Evolutionary conservation across 805 yeast species (phyloP).

Genomic region (Metschnikowia lochheadii): DNA sequence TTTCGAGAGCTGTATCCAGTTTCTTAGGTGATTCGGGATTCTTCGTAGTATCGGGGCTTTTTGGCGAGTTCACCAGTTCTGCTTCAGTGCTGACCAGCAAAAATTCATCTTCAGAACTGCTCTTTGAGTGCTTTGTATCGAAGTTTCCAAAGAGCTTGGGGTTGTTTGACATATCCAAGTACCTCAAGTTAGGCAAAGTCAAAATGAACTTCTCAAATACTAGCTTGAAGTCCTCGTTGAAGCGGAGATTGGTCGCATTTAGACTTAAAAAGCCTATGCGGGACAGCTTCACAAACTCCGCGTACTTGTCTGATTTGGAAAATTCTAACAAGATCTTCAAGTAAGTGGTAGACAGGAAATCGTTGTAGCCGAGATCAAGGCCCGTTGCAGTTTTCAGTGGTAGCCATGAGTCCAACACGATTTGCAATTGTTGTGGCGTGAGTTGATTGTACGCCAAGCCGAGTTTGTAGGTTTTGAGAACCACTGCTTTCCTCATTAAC

Average conservation of each 20-base stretch:
- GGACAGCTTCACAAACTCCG: constrained; percentile 19
- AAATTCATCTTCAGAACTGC: background rate
- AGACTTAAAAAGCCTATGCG: constrained; percentile 50
- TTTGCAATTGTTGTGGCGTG: constrained; percentile 51
- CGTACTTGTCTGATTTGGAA: constrained; percentile 18
- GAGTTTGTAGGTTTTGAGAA: constrained; percentile 52
- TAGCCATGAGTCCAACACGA: constrained; percentile 57
- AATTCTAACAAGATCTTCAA: constrained; percentile 37
- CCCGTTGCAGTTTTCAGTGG: constrained; percentile 51
- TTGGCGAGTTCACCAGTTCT: background rate
- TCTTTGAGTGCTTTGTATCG: background rate
- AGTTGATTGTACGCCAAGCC: constrained; percentile 79
- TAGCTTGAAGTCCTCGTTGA: constrained; percentile 45
- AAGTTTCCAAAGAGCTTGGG: constrained; percentile 58
- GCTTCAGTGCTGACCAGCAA: background rate
- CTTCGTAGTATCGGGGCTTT: background rate
- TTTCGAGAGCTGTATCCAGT: too few species aligned
- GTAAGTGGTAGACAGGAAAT: constrained; percentile 40
- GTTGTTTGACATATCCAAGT: constrained; percentile 72
- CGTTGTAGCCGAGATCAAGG: constrained; percentile 81
- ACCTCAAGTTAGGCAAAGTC: constrained; percentile 55
- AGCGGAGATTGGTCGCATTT: constrained; percentile 56
- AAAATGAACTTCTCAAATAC: constrained; percentile 50
- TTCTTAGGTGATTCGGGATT: too few species aligned
- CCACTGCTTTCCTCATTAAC: constrained; percentile 53